These are phyloP conservation scores for Diplosphaera chodatii DNA, from an alignment of 139 green algal genomes.

Conservation along the genomic window DNA sequence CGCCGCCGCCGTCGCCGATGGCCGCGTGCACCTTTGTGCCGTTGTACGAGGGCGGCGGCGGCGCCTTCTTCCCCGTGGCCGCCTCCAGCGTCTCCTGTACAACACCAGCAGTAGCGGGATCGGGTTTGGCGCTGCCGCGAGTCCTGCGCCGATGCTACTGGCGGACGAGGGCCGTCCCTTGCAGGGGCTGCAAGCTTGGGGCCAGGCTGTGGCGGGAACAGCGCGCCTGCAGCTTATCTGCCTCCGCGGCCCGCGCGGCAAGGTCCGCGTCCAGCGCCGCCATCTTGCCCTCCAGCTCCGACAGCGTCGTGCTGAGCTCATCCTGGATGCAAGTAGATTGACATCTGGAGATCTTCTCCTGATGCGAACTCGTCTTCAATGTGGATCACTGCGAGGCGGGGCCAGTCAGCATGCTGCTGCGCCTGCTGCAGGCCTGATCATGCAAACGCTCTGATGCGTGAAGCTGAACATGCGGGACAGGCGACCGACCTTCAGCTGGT, in stretches of 20 bases:
- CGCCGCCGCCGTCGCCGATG: background rate
- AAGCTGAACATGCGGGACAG: background rate
- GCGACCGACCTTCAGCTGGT: background rate
- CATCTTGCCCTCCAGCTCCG: background rate
- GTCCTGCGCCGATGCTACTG: no score
- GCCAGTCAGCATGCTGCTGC: no score
- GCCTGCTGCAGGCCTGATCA: no score
- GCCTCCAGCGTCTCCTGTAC: background rate
- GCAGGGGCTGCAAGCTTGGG: background rate
- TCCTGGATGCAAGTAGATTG: background rate
- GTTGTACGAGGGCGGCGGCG: background rate
- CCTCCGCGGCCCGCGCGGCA: background rate
- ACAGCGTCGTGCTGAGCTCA: background rate
- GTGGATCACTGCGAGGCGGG: no score
- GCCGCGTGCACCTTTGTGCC: background rate
- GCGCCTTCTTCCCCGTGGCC: background rate
- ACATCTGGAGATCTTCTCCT: no score
- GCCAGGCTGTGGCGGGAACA: no score
- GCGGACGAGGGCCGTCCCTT: background rate
- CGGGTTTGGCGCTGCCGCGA: no score
- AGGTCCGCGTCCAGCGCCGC: background rate
- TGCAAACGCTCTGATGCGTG: no score
- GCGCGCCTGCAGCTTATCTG: background rate
- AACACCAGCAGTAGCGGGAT: background rate
- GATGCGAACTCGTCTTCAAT: no score